Evolutionary conservation across 306 rosid genomes (phyloP).

Genomic region (Medicago truncatula): DNA sequence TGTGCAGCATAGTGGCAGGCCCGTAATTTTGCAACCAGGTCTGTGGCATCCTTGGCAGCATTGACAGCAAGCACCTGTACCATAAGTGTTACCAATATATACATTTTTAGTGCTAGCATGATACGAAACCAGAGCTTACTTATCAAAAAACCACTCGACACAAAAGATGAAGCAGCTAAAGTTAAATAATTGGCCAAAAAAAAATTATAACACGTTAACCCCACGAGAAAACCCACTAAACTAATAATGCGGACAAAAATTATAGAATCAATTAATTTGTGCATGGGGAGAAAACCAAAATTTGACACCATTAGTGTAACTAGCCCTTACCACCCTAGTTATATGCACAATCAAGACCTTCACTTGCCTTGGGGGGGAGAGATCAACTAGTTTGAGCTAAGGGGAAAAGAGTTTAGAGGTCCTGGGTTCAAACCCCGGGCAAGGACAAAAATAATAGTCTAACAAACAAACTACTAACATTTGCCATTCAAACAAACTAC

Average conservation of each 20-base stretch:
- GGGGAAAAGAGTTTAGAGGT: no score
- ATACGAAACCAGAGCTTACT: background rate
- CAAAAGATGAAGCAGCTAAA: background rate
- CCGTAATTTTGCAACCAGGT: slow-evolving; percentile 86
- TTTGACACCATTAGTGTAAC: slow-evolving; percentile 33
- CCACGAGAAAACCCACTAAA: background rate
- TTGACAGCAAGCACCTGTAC: slow-evolving; percentile 92
- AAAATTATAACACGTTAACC: background rate
- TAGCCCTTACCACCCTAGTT: background rate
- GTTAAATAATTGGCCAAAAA: background rate
- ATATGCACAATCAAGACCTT: background rate
- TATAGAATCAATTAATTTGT: background rate
- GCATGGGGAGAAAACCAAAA: background rate
- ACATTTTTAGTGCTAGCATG: background rate
- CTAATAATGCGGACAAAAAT: background rate
- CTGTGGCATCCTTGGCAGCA: slow-evolving; percentile 99
- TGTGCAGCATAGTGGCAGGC: slow-evolving; percentile 90
- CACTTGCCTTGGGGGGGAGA: no score
- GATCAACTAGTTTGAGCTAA: no score
- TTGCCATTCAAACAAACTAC: slow-evolving; percentile 33
- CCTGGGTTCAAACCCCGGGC: no score
- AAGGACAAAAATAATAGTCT: no score
- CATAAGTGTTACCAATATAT: slow-evolving; percentile 34
- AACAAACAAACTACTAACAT: no score
- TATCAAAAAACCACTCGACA: background rate